A percentile compares a stretch with the other conserved stretches of the same genome.
phyloP scores from a whole-genome alignment of 2,329 filamentous ascomycete species.

The Trematosphaeria pertusa region DNA sequence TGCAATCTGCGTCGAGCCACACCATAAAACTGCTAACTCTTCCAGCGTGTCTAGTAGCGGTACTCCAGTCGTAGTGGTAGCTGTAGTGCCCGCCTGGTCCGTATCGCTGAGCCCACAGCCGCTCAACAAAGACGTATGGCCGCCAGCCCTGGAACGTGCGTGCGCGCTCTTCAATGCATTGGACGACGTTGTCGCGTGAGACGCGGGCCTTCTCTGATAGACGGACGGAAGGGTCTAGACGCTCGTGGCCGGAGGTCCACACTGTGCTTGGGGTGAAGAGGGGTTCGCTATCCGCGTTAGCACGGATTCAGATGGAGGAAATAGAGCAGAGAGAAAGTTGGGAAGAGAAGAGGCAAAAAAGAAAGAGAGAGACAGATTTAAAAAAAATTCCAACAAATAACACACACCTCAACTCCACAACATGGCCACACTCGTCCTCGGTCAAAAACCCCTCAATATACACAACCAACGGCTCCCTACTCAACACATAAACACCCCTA shows the following conservation, averaged over 20 bases:
- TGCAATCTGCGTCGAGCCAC: conserved; percentile 59
- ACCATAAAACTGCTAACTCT: conserved; percentile 68
- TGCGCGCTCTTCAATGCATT: conserved; percentile 66
- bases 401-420: conserved; percentile 60
- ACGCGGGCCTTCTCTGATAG: conserved; percentile 59
- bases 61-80: conserved; percentile 63
- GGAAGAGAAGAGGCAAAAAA: conserved; percentile 8
- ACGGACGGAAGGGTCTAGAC: conserved; percentile 57
- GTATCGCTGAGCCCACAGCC: conserved; percentile 67
- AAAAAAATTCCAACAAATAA: not conserved
- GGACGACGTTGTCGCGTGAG: conserved; percentile 54
- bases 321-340: not conserved
- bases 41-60: conserved; percentile 44
- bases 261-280: conserved; percentile 64
- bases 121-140: conserved; percentile 64
- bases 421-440: conserved; percentile 55
- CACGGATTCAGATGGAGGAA: too few species aligned
- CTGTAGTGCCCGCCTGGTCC: conserved; percentile 64
- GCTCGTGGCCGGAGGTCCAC: conserved; percentile 57
- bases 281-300: conserved; percentile 43
- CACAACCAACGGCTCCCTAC: conserved; percentile 61
- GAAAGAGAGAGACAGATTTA: not conserved
- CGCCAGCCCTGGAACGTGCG: conserved; percentile 67
- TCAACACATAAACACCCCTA: conserved; percentile 57
- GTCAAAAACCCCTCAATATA: conserved; percentile 65